A percentile compares a stretch with the other conserved stretches of the same genome.
Evolutionary conservation across 306 rosid genomes (phyloP).

Genomic region (Adenanthera pavonina): DNA sequence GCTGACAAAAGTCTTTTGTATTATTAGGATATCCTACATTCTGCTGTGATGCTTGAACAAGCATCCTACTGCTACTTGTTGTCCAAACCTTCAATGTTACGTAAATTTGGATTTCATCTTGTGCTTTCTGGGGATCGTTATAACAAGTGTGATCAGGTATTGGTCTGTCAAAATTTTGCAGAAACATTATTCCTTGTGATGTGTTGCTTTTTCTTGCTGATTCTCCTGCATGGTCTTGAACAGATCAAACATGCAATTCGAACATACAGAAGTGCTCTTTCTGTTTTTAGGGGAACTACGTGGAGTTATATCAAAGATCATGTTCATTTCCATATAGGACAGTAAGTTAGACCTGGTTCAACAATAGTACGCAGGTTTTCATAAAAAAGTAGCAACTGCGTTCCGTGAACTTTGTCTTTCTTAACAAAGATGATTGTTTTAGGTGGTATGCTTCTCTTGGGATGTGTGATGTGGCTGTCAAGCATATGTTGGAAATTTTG

Average conservation of each 20-base stretch:
- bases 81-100: slow-evolving; percentile 91
- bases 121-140: slow-evolving; percentile 99
- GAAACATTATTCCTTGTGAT: neutral
- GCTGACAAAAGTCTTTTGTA: slow-evolving; percentile 45
- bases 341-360: slow-evolving; percentile 66
- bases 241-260: slow-evolving; percentile 98
- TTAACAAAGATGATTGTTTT: slow-evolving; percentile 40
- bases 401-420: slow-evolving; percentile 33
- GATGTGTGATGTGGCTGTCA: slow-evolving; percentile 81
- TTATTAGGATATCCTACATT: slow-evolving; percentile 84
- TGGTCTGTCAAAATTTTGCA: slow-evolving; percentile 32
- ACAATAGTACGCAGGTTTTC: slow-evolving; percentile 13
- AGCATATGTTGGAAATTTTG: slow-evolving; percentile 83
- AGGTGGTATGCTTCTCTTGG: slow-evolving; percentile 98
- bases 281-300: slow-evolving; percentile 81
- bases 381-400: slow-evolving; percentile 3
- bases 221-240: slow-evolving; percentile 31
- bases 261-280: slow-evolving; percentile 78
- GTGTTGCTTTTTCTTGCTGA: slow-evolving; percentile 36
- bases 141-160: slow-evolving; percentile 93
- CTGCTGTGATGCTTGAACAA: slow-evolving; percentile 99
- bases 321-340: slow-evolving; percentile 95
- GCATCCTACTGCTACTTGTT: slow-evolving; percentile 91
- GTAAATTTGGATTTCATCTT: slow-evolving; percentile 97
- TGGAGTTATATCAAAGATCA: slow-evolving; percentile 93